Conservation (phyloP, 169 alveolate genomes). For the Plasmodium billcollinsi region DNA sequence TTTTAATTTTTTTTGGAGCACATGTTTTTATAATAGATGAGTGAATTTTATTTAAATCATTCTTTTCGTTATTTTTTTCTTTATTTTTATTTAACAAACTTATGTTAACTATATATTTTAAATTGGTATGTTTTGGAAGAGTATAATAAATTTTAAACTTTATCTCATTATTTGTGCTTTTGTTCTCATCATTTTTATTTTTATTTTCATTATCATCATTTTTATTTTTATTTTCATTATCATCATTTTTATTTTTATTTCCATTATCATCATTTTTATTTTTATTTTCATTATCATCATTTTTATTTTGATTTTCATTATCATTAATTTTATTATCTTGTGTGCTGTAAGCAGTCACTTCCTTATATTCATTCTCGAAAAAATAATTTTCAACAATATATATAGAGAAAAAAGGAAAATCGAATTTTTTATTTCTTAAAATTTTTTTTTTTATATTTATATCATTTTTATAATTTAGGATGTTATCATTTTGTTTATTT, state of each 20-base stretch:
- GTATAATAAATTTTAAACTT: conserved; percentile 71
- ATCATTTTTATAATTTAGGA: conserved; percentile 5
- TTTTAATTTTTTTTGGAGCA: not conserved
- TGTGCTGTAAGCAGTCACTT: conserved; percentile 47
- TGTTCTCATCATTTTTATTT: not conserved
- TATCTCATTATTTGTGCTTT: not conserved
- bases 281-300: not conserved
- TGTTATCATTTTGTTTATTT: conserved; percentile 13
- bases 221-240: not conserved
- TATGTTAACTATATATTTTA: conserved; percentile 49
- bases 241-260: not conserved
- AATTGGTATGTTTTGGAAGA: conserved; percentile 51
- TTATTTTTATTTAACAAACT: conserved; percentile 11
- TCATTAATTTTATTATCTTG: not conserved
- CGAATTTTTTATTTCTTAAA: conserved; percentile 36
- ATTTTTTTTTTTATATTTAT: conserved; percentile 60
- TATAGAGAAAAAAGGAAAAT: conserved; percentile 30
- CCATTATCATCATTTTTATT: not conserved
- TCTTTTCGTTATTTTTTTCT: not conserved
- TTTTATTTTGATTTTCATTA: not conserved
- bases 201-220: not conserved
- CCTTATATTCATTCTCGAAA: conserved; percentile 31
- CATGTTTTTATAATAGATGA: too few relatives aligned
- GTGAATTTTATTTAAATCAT: too few relatives aligned
- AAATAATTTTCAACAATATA: conserved; percentile 67